Evolutionary conservation across 768 basidiomycete species (phyloP), one percentile per base, ranked within the genome.

Genomic region (Lactarius evosmus): DNA sequence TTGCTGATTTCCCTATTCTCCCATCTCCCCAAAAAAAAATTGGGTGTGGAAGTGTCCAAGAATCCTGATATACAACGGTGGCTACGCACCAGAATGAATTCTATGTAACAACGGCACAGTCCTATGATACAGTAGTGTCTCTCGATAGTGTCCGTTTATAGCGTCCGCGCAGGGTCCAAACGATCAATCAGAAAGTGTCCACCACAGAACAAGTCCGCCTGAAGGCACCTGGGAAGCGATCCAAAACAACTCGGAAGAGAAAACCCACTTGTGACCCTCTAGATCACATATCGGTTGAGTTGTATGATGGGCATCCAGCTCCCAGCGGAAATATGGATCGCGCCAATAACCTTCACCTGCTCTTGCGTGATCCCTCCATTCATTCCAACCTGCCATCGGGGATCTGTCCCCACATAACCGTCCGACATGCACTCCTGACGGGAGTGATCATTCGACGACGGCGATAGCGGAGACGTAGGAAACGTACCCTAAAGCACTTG

Each of bases 231-330:
- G n/a, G n/a, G n/a, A n/a, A n/a, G n/a, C n/a, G n/a, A n/a, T n/a
- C n/a, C n/a, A n/a, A n/a, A n/a, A n/a, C n/a, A 22, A 2, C 44
- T 9, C 4, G 44, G n/a, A 46, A 41, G 17, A 41, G 17, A 8
- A 46, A 46, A 1, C 11, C 46, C 14, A 25, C 22, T 25, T 5
- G 22, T 6, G 22, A 1, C 0, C 27, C 29, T 4, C 14, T 52
- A 62, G 16, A 58, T 6, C 27, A 66, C 50, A 32, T 62, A 58
- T n/a, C n/a, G 27, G 4, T 50, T 56, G 4, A 63, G 65, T n/a
- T 66, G 65, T 0, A 66, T 25, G 40, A 66, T 58, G 0, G 61
- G 61, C 65, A 57, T 57, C 65, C 65, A 66, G 9, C 32, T 44
- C 0, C 61, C 65, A 2, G 61, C 49, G 5, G 65, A 66, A 0